Percentiles rank a stretch among this genome's conserved stretches.
Evolutionary conservation across 2,329 filamentous ascomycete genomes (phyloP).

Genomic region (Zymoseptoria passerinii): DNA sequence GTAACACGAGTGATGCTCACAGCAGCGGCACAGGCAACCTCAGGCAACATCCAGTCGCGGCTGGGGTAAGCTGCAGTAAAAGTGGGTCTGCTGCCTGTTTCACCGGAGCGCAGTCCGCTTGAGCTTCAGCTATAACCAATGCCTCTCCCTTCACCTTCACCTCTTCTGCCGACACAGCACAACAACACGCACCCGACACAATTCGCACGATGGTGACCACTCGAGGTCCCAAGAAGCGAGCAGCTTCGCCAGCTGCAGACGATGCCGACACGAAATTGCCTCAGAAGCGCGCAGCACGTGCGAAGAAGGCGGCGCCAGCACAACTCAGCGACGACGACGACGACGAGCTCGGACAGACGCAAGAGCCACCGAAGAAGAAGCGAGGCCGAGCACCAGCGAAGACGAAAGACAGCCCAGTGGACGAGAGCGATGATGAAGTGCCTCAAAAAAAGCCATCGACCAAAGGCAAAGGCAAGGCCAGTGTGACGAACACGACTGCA

Average conservation of each 20-base stretch:
- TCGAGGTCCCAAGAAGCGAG: neutral
- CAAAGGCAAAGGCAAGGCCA: conserved; percentile 3
- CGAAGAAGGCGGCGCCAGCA: neutral
- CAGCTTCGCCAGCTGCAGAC: neutral
- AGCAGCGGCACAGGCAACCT: neutral
- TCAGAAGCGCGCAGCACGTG: neutral
- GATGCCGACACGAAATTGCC: neutral
- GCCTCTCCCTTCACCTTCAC: neutral
- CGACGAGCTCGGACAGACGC: neutral
- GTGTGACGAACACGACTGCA: neutral
- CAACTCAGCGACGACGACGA: neutral
- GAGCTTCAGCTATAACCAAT: neutral
- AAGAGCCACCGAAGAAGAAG: conserved; percentile 11
- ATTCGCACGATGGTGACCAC: neutral
- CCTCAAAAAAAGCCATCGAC: neutral
- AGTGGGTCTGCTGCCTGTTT: neutral
- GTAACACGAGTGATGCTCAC: no score
- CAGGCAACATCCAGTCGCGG: neutral
- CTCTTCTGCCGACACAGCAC: neutral
- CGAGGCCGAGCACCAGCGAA: neutral
- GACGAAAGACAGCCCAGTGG: conserved; percentile 2
- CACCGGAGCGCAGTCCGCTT: neutral
- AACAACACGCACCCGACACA: neutral
- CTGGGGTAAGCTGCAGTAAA: neutral
- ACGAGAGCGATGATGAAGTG: conserved; percentile 4